Percentiles rank a stretch among this genome's conserved stretches.
phyloP scores from a whole-genome alignment of 2,329 filamentous ascomycete genomes.

The Akanthomyces dipterigenus region DNA sequence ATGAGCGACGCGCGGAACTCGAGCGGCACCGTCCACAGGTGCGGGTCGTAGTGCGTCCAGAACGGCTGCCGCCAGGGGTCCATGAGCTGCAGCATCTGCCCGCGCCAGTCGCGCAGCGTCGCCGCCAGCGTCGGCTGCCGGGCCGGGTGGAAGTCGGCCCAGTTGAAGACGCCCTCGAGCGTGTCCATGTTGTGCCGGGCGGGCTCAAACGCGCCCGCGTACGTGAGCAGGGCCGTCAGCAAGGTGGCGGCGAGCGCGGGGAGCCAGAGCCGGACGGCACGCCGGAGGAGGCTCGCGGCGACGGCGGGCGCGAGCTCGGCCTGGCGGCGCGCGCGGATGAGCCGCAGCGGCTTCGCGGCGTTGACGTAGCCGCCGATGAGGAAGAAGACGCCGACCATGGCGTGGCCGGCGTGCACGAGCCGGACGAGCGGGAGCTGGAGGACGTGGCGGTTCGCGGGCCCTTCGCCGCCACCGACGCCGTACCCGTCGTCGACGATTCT shows the following conservation, averaged over 20 bases:
- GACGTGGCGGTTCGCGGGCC: constrained; percentile 1
- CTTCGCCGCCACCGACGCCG: too few relatives aligned
- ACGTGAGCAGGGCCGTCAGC: not conserved
- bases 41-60: constrained; percentile 5
- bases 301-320: constrained; percentile 2
- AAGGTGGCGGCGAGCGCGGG: constrained; percentile 1
- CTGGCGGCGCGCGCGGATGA: not conserved
- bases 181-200: not conserved
- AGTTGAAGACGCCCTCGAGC: not conserved
- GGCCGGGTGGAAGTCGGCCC: constrained; percentile 5
- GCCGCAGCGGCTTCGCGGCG: not conserved
- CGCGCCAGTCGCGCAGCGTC: not conserved
- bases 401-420: constrained; percentile 9
- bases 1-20: constrained; percentile 10
- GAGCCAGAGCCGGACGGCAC: not conserved
- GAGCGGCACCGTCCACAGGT: constrained; percentile 11
- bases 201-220: not conserved
- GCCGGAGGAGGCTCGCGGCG: not conserved
- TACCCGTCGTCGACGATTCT: not conserved
- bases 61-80: not conserved
- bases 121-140: not conserved
- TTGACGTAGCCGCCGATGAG: constrained; percentile 14
- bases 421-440: constrained; percentile 12
- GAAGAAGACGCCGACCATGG: constrained; percentile 15
- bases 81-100: not conserved